These are phyloP conservation scores for Funneliformis geosporum DNA, from an alignment of 192 early-diverging fungal genomes.

Conservation along the genomic window DNA sequence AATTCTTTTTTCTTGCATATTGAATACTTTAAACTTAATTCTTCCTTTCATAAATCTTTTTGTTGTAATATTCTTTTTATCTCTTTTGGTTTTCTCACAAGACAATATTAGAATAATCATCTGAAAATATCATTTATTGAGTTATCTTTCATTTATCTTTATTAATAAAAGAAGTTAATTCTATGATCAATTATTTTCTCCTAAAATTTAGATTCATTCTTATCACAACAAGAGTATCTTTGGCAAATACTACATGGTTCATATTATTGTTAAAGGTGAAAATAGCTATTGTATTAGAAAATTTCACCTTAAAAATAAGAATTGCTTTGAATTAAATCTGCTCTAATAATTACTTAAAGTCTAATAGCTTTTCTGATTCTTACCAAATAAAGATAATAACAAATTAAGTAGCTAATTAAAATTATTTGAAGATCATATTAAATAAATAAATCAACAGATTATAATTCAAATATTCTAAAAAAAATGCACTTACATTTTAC, in stretches of 20 bases:
- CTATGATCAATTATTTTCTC: not conserved
- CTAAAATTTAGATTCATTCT: constrained; percentile 20
- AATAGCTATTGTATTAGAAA: no score
- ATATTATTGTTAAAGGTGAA: constrained; percentile 15
- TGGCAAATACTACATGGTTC: constrained; percentile 14
- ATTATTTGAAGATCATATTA: no score
- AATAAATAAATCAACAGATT: no score
- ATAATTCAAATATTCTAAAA: no score
- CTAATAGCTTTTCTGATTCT: constrained; percentile 9
- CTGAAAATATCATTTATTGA: not conserved
- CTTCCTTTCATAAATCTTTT: not conserved
- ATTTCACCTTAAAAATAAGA: no score
- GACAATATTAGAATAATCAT: no score
- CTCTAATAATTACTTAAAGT: constrained; percentile 5
- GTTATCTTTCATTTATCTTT: not conserved
- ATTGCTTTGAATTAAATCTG: constrained; percentile 14
- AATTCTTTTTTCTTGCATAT: constrained; percentile 15
- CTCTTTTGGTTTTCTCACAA: no score
- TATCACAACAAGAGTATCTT: no score
- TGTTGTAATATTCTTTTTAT: constrained; percentile 11
- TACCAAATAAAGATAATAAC: not conserved
- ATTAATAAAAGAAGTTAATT: not conserved
- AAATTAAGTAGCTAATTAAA: no score
- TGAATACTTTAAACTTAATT: not conserved
- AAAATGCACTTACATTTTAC: no score